Base-by-base conservation (phyloP, 2,329 filamentous ascomycete species). In the Eutypella sp. region DNA sequence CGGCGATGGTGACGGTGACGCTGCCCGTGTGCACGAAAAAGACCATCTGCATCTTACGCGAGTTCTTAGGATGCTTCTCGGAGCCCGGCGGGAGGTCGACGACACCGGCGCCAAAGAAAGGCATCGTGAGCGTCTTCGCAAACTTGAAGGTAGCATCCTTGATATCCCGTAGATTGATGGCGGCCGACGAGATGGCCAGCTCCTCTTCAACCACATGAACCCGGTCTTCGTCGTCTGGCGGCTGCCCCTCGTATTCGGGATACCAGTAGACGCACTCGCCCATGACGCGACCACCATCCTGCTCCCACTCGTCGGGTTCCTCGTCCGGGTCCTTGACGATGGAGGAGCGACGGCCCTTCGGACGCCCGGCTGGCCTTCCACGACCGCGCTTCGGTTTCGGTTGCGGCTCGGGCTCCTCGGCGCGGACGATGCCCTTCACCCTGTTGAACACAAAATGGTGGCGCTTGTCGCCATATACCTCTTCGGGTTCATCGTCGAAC, bases 1-100 rank as follows among this genome's bases (percentile, higher is more conserved):
- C 80, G 53, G 86, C 82, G 40, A 95, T 79, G 23, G 82, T 86
- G 18, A 96, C 91, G 53, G 82, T 75, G 18, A 96, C 89, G 53
- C 86, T 83, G 19, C 93, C 93, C 38, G 80, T 78, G 56, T 89
- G 85, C 24, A 99, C 86, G 57, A 95, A 96, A 66, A 97, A 97
- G 1, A 87, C 84, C 85, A 99, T 93, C 62, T 96, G 90, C 89
- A 96, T 97, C 70, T 87, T 91, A 51, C 92, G 79, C 29, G 87
- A 87, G 67, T 96, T 97, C 75, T 97, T 97, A 41, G 85, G 81
- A 56, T 84, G 82, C 73, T 99, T 99, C 61, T 87, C 81, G 25
- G 87, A 82, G 2, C 86, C 85, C 0, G 89, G 84, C 5, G 89
- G 88, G 42, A 99, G 72, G 58, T 97, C 92, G 31, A 99, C 87